These are phyloP conservation scores for Eucalyptus marginata DNA, from an alignment of 345 rosid species.

Conservation along the genomic window DNA sequence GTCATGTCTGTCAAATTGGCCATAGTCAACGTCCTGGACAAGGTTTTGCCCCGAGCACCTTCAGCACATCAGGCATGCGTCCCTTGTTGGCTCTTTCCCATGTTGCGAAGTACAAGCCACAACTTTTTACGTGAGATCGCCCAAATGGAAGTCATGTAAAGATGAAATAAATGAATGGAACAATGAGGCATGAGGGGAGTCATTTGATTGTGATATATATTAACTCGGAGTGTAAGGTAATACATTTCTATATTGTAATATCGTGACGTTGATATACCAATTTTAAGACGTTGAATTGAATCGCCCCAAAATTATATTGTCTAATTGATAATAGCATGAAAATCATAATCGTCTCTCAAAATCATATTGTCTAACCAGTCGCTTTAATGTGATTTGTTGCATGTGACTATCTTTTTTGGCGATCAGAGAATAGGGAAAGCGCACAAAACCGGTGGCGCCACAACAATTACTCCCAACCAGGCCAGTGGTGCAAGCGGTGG, in stretches of 20 bases:
- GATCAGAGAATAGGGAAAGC: neutral
- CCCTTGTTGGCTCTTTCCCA: neutral
- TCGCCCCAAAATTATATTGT: no score
- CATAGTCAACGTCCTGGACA: neutral
- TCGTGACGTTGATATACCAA: no score
- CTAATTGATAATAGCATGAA: accelerated
- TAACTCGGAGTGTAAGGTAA: neutral
- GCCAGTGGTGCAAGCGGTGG: accelerated
- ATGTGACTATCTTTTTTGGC: neutral
- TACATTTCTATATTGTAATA: no score
- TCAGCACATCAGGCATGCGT: no score
- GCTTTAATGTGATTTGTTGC: neutral
- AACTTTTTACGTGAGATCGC: no score
- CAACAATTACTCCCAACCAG: neutral
- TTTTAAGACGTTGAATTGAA: accelerated
- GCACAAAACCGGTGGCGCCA: accelerated
- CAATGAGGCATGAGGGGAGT: neutral
- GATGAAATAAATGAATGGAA: neutral
- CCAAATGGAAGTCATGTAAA: accelerated
- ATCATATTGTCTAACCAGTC: neutral
- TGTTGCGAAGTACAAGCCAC: neutral
- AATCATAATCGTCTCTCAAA: neutral
- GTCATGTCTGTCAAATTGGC: neutral
- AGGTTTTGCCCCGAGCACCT: neutral
- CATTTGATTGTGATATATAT: no score